Base-by-base conservation (phyloP, 75 land plant genomes). In the Cunninghamia lanceolata region DNA sequence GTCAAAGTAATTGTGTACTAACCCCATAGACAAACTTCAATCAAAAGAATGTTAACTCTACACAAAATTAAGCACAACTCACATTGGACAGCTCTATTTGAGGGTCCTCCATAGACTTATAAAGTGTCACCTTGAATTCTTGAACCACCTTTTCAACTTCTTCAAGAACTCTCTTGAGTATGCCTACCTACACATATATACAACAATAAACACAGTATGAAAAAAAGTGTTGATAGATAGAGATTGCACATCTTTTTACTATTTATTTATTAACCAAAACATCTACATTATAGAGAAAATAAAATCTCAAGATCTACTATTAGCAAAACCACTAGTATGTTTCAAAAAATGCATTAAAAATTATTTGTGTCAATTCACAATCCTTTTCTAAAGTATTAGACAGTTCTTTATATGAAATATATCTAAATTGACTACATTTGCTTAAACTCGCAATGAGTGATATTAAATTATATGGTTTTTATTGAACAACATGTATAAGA, bases 131-230 rank as follows among this genome's bases (percentile, higher is more conserved):
- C 90, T 92, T 96, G 86, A 98, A 96, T 78, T 98, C 99, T 40
- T 94, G 95, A 87, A 98, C 94, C 77, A 98, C 96, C 84, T 98
- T 98, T 84, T 98, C 99, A 63, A 96, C 99, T 92, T 96, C 99
- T 85, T 98, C 99, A 84, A 98, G 91, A 73, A 98, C 98, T 76
- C 96, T 93, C 84, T 95, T 96, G 42, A 98, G 78, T 74, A 98
- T 96, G 45, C 97, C 93, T 70, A 95, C 97, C 99, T 98, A 90
- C 89, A 88, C 85, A 78, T 46, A 79, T 82, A 73, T 34, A 43
- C 54, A 83, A 50, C 75, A 86, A 43, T 50, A 82, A 71, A n/a
- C 35, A 87, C 54, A 43, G 71, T 30, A 36, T 28, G 79, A 25
- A 40, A 52, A 17, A 10, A 36, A 11, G 52, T 35, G 52, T 45